phyloP scores from a whole-genome alignment of 2,329 filamentous ascomycete genomes.

The Aspergillus novoparasiticus region DNA sequence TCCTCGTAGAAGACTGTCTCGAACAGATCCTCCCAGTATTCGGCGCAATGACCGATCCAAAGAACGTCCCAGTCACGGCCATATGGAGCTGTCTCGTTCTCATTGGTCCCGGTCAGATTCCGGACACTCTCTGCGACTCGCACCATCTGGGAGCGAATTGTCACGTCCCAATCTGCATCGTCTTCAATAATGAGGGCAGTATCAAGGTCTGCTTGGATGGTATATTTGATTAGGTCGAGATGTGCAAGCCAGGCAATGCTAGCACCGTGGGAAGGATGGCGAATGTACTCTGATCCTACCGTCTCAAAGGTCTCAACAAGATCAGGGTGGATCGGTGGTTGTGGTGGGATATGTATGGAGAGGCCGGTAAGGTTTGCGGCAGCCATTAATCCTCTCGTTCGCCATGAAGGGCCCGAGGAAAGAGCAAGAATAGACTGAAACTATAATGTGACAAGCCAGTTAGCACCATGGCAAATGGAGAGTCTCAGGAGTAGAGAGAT shows the following conservation, averaged over 20 bases:
- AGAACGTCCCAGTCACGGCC: slow-evolving; percentile 41
- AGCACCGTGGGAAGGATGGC: slow-evolving; percentile 25
- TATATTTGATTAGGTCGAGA: slow-evolving; percentile 35
- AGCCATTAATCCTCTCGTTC: slow-evolving; percentile 38
- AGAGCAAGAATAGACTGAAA: slow-evolving; percentile 36
- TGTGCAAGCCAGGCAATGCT: slow-evolving; percentile 46
- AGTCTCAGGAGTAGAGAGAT: neutral
- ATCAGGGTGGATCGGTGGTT: slow-evolving; percentile 31
- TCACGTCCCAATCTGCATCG: slow-evolving; percentile 43
- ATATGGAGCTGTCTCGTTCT: slow-evolving; percentile 23
- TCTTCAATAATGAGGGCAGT: slow-evolving; percentile 46
- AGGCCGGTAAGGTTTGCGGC: slow-evolving; percentile 38
- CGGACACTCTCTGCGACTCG: slow-evolving; percentile 36
- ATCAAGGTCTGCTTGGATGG: slow-evolving; percentile 23
- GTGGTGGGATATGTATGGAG: slow-evolving; percentile 35
- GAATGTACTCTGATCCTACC: slow-evolving; percentile 16
- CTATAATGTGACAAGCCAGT: neutral
- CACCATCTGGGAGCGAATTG: slow-evolving; percentile 34
- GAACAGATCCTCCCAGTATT: slow-evolving; percentile 20
- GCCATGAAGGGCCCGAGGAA: slow-evolving; percentile 38
- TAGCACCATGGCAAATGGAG: neutral
- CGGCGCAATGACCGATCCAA: slow-evolving; percentile 42
- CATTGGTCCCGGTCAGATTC: slow-evolving; percentile 23
- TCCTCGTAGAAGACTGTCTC: slow-evolving; percentile 26
- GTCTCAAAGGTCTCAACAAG: slow-evolving; percentile 32